Evolutionary conservation across 2,329 filamentous ascomycete species (phyloP).

Genomic region (Pyrenophora teres): DNA sequence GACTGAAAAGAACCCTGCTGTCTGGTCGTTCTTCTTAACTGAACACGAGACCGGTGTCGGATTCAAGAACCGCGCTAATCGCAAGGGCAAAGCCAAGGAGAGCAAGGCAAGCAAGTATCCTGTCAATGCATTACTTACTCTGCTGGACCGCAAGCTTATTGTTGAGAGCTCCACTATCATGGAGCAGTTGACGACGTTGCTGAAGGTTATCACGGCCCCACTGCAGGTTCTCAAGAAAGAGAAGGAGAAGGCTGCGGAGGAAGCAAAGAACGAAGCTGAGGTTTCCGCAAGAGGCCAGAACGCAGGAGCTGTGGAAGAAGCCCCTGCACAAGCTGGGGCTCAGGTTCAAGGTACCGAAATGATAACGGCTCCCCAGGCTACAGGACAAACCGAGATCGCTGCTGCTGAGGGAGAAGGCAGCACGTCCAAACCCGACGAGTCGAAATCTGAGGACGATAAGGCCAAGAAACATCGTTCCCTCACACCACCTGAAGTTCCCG

Average conservation of each 20-base stretch:
- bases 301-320: constrained; percentile 20
- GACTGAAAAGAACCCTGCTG: constrained; percentile 81
- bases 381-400: constrained; percentile 39
- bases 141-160: constrained; percentile 91
- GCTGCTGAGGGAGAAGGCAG: constrained; percentile 26
- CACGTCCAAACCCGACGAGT: constrained; percentile 43
- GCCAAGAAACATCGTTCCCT: constrained; percentile 65
- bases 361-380: constrained; percentile 35
- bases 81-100: constrained; percentile 89
- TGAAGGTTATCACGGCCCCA: constrained; percentile 87
- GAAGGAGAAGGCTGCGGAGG: constrained; percentile 66
- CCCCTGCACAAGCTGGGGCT: constrained; percentile 13
- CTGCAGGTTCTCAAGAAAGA: constrained; percentile 84
- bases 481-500: constrained; percentile 81
- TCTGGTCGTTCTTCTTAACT: constrained; percentile 89
- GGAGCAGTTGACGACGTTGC: constrained; percentile 85
- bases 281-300: constrained; percentile 24
- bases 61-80: constrained; percentile 74
- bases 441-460: constrained; percentile 33
- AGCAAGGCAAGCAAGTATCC: constrained; percentile 84
- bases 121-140: constrained; percentile 83
- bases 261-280: constrained; percentile 44
- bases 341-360: constrained; percentile 42
- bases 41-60: constrained; percentile 84
- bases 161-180: constrained; percentile 98